phyloP scores from a whole-genome alignment of 805 yeast species.

The Spathaspora gorwiae region DNA sequence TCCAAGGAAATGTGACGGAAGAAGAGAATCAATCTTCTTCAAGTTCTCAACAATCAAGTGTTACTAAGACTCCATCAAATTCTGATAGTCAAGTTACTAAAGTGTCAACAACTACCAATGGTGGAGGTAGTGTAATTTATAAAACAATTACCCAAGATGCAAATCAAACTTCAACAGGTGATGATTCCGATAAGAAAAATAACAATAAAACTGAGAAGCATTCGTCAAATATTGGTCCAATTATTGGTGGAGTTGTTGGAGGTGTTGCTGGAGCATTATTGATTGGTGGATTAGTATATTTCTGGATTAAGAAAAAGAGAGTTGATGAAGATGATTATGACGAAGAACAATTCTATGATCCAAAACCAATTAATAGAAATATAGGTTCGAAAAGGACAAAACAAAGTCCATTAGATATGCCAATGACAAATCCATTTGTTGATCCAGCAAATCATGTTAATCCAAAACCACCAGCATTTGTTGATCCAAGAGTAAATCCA shows the following conservation, averaged over 20 bases:
- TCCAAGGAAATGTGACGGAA: constrained; percentile 11
- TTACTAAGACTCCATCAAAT: constrained; percentile 2
- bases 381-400: constrained; percentile 11
- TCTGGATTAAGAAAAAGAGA: constrained; percentile 27
- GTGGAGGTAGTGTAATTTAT: constrained; percentile 5
- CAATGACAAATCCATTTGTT: constrained; percentile 58
- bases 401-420: constrained; percentile 31
- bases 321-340: constrained; percentile 30
- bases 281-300: constrained; percentile 22
- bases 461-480: constrained; percentile 14
- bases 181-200: background rate
- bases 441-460: constrained; percentile 43
- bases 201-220: background rate
- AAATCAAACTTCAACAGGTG: background rate
- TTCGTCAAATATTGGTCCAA: constrained; percentile 30
- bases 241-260: constrained; percentile 44
- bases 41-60: no score
- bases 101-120: constrained; percentile 3
- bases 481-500: constrained; percentile 67
- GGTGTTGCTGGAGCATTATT: constrained; percentile 31
- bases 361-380: constrained; percentile 16
- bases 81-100: background rate
- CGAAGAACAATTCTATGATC: constrained; percentile 28
- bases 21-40: no score
- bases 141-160: constrained; percentile 7